Conservation (phyloP, 139 green algal genomes). For the Chlorella sp. region DNA sequence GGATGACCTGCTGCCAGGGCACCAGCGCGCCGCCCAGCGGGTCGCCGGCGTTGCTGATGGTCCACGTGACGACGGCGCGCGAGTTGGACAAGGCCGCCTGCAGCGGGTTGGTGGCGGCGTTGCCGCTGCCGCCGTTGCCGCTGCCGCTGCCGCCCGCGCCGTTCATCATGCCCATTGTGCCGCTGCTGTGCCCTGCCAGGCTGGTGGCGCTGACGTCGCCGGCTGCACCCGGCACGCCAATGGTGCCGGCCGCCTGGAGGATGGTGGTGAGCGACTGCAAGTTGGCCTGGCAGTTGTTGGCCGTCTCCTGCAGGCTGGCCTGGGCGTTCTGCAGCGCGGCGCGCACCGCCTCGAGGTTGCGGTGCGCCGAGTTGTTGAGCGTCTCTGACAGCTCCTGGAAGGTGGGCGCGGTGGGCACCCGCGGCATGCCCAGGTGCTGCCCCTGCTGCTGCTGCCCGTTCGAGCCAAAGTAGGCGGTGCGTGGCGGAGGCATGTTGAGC, state of each 20-base stretch:
- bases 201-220: too few relatives aligned
- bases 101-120: background rate
- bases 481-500: background rate
- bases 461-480: too few relatives aligned
- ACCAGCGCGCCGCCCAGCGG: conserved; percentile 17
- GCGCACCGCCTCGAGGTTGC: conserved; percentile 39
- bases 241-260: conserved; percentile 26
- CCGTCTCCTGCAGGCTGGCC: conserved; percentile 49
- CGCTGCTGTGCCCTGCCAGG: too few relatives aligned
- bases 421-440: conserved; percentile 4
- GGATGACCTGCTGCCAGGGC: conserved; percentile 31
- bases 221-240: too few relatives aligned
- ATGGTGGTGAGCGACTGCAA: conserved; percentile 38
- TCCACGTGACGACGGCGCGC: conserved; percentile 8
- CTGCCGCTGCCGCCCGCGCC: too few relatives aligned
- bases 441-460: background rate
- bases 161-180: too few relatives aligned
- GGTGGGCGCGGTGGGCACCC: conserved; percentile 15
- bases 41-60: conserved; percentile 1
- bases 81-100: conserved; percentile 8
- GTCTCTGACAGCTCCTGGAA: conserved; percentile 20
- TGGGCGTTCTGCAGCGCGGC: conserved; percentile 43
- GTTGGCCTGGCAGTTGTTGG: conserved; percentile 53
- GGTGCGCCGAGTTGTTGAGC: conserved; percentile 12
- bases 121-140: background rate